Evolutionary conservation across 1,284 basidiomycete species (phyloP), one percentile per base, ranked within the genome.

Genomic region (Tylopilus sp.): DNA sequence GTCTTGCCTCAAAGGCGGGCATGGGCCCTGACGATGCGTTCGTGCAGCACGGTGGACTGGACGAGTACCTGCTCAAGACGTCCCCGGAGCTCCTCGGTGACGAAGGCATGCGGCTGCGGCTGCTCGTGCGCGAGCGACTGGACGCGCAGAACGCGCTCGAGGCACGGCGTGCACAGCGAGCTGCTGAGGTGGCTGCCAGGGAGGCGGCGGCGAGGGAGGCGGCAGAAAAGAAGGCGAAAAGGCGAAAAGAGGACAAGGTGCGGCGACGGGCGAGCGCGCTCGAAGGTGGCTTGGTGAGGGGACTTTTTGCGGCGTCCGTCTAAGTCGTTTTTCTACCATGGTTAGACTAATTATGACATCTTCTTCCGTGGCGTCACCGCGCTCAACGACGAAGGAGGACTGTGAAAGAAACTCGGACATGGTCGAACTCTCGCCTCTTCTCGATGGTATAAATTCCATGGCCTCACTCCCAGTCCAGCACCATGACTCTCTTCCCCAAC

Each of bases 11-110:
- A 1, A 4, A 24, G 24, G 24, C 7, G 24, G 24, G 7, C 24
- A 24, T 7, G 26, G 14, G 9, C 8, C 10, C 24, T 26, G n/a
- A 35, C 7, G 31, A 10, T 3, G 34, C 1, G 14, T 30, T 12
- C 10, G 20, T 11, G 10, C 24, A 50, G 48, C 73, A 85, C 53
- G 86, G 87, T 15, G 85, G 88, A n/a, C 62, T 93, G 40, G 90
- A 93, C 66, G 76, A 82, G 49, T 93, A 93, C 64, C 70, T 93
- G 12, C 73, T 83, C 51, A 79, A 78, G 35, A 87, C 84, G 18
- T 77, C 77, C 39, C 72, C 82, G 12, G 75, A 83, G 33, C 64
- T 82, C 24, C 74, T 93, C 21, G 87, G 89, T 0, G 76, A 78
- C 56, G 83, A 84, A 65, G 90, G 89, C 3, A 83, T 91, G 79